phyloP scores from a whole-genome alignment of 805 yeast species.

The Lipomyces lipofer region DNA sequence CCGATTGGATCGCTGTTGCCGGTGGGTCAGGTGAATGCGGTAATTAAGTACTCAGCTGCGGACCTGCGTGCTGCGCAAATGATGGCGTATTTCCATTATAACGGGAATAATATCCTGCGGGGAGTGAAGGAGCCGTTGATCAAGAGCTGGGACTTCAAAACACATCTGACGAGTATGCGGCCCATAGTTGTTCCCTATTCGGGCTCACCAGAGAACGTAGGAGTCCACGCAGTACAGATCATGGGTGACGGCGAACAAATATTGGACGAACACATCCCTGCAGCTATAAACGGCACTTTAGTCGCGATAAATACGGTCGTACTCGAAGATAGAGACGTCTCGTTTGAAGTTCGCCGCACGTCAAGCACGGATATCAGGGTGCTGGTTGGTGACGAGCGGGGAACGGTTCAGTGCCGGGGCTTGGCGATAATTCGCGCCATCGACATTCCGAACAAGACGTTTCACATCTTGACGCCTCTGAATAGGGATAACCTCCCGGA shows the following conservation, averaged over 20 bases:
- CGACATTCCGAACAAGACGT: conserved; percentile 2
- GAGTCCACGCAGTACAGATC: conserved; percentile 35
- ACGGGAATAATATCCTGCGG: not conserved
- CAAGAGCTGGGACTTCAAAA: conserved; percentile 25
- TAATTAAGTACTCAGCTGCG: conserved; percentile 24
- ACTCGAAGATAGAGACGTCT: not conserved
- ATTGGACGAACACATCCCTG: conserved; percentile 33
- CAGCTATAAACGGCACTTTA: conserved; percentile 40
- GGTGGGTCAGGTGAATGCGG: not conserved
- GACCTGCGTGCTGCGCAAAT: conserved; percentile 34
- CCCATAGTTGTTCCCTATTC: conserved; percentile 37
- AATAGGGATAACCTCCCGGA: not conserved
- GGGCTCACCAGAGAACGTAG: conserved; percentile 33
- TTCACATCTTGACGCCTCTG: conserved; percentile 16
- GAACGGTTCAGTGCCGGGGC: conserved; percentile 16
- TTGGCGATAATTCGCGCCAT: conserved; percentile 22
- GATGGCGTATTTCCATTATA: conserved; percentile 36
- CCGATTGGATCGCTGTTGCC: conserved; percentile 9
- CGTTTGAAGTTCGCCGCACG: not conserved
- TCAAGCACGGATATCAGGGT: not conserved
- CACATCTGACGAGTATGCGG: conserved; percentile 39
- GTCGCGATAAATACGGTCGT: conserved; percentile 36
- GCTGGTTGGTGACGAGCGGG: conserved; percentile 4
- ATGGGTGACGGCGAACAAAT: conserved; percentile 28
- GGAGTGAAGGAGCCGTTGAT: too few species aligned